These are phyloP conservation scores for Podaxis rugospora DNA, from an alignment of 768 basidiomycete species.

Conservation along the genomic window DNA sequence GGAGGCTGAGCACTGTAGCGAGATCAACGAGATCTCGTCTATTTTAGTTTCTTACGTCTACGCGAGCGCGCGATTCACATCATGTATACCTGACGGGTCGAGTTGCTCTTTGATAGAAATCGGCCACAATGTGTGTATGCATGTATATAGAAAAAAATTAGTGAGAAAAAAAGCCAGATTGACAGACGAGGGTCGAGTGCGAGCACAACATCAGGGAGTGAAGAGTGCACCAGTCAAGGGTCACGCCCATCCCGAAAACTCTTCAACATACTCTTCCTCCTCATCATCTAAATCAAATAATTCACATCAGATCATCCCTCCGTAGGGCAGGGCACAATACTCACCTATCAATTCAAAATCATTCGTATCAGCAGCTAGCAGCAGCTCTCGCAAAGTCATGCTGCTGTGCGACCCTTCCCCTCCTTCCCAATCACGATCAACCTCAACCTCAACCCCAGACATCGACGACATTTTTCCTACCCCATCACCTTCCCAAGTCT, in stretches of 20 bases:
- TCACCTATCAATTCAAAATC: slow-evolving; percentile 35
- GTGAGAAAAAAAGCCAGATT: no score
- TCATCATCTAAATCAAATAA: slow-evolving; percentile 11
- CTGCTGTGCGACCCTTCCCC: slow-evolving; percentile 38
- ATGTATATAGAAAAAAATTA: no score
- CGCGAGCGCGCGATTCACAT: no score
- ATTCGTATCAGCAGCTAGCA: slow-evolving; percentile 34
- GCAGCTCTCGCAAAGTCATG: slow-evolving; percentile 45
- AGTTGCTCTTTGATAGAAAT: no score
- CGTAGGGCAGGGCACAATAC: no score
- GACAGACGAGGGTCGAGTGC: no score
- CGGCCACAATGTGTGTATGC: no score
- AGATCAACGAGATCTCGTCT: no score
- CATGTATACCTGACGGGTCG: no score
- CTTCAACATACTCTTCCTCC: slow-evolving; percentile 12
- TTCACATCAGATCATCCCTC: not conserved
- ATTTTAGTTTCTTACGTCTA: no score
- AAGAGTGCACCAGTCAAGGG: not conserved
- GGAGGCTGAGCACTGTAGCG: no score
- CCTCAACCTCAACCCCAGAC: not conserved
- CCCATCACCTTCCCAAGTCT: not conserved
- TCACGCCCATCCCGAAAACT: slow-evolving; percentile 19
- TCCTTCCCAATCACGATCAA: not conserved
- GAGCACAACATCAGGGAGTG: no score
- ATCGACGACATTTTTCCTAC: not conserved